Conservation (phyloP, 805 yeast species). For the Sugiyamaella chiloensis region DNA sequence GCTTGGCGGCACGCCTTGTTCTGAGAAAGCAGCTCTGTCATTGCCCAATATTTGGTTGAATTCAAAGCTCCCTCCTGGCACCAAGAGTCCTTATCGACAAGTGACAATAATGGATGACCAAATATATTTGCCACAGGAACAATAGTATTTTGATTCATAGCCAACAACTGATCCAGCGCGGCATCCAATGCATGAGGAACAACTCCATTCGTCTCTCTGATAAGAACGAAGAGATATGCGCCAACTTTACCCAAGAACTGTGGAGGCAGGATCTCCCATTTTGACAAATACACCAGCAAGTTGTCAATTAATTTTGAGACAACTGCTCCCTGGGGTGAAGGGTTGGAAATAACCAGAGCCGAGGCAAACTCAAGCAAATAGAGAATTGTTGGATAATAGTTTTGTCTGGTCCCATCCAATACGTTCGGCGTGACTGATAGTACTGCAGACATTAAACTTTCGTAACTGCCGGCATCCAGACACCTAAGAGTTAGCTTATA, state of each 20-base stretch:
- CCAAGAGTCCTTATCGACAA: constrained; percentile 18
- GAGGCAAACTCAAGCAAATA: constrained; percentile 30
- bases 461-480: not conserved
- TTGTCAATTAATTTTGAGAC: constrained; percentile 6
- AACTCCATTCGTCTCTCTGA: constrained; percentile 7
- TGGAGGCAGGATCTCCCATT: constrained; percentile 18
- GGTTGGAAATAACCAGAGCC: constrained; percentile 20
- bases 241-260: constrained; percentile 33
- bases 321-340: constrained; percentile 9
- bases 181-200: constrained; percentile 10
- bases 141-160: constrained; percentile 15
- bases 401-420: constrained; percentile 24
- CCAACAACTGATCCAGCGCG: constrained; percentile 1
- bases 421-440: constrained; percentile 14
- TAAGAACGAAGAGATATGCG: constrained; percentile 41
- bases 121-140: constrained; percentile 9
- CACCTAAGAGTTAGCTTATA: too few species aligned
- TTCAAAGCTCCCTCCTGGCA: constrained; percentile 44
- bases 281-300: constrained; percentile 13
- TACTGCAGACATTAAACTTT: not conserved
- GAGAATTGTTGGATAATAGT: constrained; percentile 29
- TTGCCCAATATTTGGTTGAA: constrained; percentile 54
- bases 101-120: constrained; percentile 12
- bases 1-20: constrained; percentile 39
- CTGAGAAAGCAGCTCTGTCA: constrained; percentile 48